phyloP scores from a whole-genome alignment of 73 alveolate genomes.

The Tetrahymena elliotti region DNA sequence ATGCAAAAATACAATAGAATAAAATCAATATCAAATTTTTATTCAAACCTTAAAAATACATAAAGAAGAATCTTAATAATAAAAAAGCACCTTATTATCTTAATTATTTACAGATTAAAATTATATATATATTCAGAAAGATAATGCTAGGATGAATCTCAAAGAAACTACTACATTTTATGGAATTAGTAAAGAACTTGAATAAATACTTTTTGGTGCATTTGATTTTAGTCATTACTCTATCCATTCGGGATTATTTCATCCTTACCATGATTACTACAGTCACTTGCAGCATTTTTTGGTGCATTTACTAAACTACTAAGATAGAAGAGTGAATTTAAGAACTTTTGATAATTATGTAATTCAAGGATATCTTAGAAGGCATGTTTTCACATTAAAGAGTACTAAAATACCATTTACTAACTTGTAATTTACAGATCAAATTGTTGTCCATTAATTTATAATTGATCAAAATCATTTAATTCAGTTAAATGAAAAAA shows the following conservation, averaged over 20 bases:
- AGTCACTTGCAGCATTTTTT: background rate
- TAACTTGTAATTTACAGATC: background rate
- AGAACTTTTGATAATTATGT: background rate
- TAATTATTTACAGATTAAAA: background rate
- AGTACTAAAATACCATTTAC: background rate
- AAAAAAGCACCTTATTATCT: background rate
- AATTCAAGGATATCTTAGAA: background rate
- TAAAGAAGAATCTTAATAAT: background rate
- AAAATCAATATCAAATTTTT: background rate
- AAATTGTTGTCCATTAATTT: background rate
- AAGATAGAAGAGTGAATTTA: background rate
- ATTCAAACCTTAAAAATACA: background rate
- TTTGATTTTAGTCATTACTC: background rate
- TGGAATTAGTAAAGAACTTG: background rate
- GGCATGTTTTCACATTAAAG: background rate
- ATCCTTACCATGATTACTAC: background rate
- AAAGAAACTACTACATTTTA: background rate
- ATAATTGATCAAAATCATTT: background rate
- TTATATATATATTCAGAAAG: background rate
- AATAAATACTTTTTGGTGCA: background rate
- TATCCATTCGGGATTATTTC: background rate
- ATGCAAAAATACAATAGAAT: background rate
- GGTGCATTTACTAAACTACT: background rate
- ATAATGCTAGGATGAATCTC: background rate
- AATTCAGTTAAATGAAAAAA: background rate